Base-by-base conservation (phyloP, 1,139 yeast species). In the Geotrichum klebahnii region DNA sequence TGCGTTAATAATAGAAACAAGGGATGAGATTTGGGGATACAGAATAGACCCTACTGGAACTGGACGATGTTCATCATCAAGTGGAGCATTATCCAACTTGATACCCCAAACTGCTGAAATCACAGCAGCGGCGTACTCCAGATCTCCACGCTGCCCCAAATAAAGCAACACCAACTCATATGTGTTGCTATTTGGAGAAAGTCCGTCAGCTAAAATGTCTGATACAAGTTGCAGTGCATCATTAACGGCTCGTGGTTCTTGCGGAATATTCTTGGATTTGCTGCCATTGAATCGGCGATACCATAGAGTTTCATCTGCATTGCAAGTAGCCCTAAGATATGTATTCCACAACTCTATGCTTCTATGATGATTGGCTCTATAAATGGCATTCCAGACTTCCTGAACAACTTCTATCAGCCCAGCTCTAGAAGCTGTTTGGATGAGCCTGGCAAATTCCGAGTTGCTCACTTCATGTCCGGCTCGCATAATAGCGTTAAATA, bases 301-400 rank as follows among this genome's bases (percentile, higher is more conserved):
- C 69, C 71, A 66, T 40, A 57, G 58, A 36, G 51, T 51, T 12
- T 68, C 63, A 42, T 63, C 57, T 3, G 67, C 62, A 43, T 63
- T 66, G 44, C 69, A 64, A 1, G 63, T 56, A 1, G 67, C 69
- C 50, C 50, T 49, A 40, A 68, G 63, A 52, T 67, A 68, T 17
- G 60, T 60, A 55, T 68, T 68, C 70, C 70, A 68, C 42, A 66
- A 59, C 28, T 53, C 57, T n/a, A 64, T 54, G 23, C 60, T 59
- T 39, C 57, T 55, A 19, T 53, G 42, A 14, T 58, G 49, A 6
- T 55, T 44, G n/a, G 38, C 19, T 14, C 38, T 40, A 16, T 37
- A 39, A 26, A 59, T 54, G 17, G 63, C 61, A 1, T 51, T 38
- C 71, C 71, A 67, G 20, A 63, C 48, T 26, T 43, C 24, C 14